Base-by-base conservation (phyloP, 139 green algal genomes). In the Chlamydomonas sphaeroides region DNA sequence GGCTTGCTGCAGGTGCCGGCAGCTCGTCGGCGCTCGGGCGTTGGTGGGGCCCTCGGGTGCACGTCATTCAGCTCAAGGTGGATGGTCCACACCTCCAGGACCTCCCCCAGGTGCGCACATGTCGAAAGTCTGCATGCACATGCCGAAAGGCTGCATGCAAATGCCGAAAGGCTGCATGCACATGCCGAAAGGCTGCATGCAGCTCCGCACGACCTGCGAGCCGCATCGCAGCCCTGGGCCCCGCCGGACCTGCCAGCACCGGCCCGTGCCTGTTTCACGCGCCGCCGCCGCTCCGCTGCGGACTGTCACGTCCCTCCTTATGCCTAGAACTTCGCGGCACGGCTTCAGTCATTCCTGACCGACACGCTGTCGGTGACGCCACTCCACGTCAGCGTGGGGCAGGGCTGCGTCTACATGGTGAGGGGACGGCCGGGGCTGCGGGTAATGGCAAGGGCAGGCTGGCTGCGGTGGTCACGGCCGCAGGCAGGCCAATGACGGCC, bases 61-160 rank as follows among this genome's bases (percentile, higher is more conserved):
- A 79, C 53, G 71, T 18, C 23, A 38, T 79, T 8, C 10, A 79
- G 8, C 49, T 80, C 28, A 80, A 80, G 61, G 41, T 80, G 7
- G 56, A 69, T 10, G 72, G 72, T 5, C 72, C 72, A 5, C 72
- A 80, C 72, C 72, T 80, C 11, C 26, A 38, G 0, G 72, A 80
- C 57, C 56, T 80, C 20, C 72, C 72, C 0, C 28, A 41, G 72
- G 72, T 62, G 25, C 2, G 56, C 18, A 1, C 18, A 28, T 25
- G 56, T 8, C 18, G 15, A 28, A 25, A 25, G 25, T 62, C 10
- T 28, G 2, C 25, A 7, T 45, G 45, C 4, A 17, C 32, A 30
- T 8, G 10, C 11, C 32, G 8, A 39, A 38, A 30, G 25, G 33
- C 33, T 68, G 33, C 32, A 61, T 61, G 4, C 10, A 25, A 68